These are phyloP conservation scores for Pachysolen tannophilus DNA, from an alignment of 805 yeast species.

Conservation along the genomic window DNA sequence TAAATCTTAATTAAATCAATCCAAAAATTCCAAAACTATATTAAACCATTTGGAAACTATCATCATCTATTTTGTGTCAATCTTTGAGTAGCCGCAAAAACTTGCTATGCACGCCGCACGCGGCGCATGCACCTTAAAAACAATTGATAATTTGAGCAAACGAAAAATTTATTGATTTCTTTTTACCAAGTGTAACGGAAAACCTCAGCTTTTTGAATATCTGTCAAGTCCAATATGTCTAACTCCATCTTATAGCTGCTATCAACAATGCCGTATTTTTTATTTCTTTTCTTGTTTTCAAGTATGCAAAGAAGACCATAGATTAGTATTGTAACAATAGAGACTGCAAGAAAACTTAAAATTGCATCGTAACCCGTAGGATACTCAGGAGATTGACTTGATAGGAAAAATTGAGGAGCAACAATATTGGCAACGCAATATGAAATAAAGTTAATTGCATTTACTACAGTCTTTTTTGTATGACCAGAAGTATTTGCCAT, in stretches of 20 bases:
- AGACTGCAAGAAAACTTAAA: slow-evolving; percentile 6
- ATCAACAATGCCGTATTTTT: slow-evolving; percentile 4
- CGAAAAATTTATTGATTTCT: too few relatives aligned
- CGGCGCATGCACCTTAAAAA: too few relatives aligned
- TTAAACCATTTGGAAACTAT: too few relatives aligned
- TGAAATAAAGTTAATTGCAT: slow-evolving; percentile 33
- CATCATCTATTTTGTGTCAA: too few relatives aligned
- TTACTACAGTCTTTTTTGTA: slow-evolving; percentile 42
- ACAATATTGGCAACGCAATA: slow-evolving; percentile 43
- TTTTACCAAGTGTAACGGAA: slow-evolving; percentile 13
- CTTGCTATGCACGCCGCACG: too few relatives aligned
- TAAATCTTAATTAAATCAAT: too few relatives aligned
- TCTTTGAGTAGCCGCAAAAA: too few relatives aligned
- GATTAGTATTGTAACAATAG: slow-evolving; percentile 4
- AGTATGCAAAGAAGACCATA: slow-evolving; percentile 9
- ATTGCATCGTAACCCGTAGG: slow-evolving; percentile 17
- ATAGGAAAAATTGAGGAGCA: slow-evolving; percentile 50
- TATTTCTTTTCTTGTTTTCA: slow-evolving; percentile 10
- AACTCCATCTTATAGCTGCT: slow-evolving; percentile 4
- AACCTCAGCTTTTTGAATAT: slow-evolving; percentile 10
- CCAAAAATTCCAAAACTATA: too few relatives aligned
- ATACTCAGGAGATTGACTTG: slow-evolving; percentile 36
- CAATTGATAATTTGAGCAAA: too few relatives aligned
- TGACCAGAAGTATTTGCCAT: slow-evolving; percentile 35
- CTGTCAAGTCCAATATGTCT: slow-evolving; percentile 12